phyloP scores from a whole-genome alignment of 805 yeast genomes.

The Candida coleopterorum region DNA sequence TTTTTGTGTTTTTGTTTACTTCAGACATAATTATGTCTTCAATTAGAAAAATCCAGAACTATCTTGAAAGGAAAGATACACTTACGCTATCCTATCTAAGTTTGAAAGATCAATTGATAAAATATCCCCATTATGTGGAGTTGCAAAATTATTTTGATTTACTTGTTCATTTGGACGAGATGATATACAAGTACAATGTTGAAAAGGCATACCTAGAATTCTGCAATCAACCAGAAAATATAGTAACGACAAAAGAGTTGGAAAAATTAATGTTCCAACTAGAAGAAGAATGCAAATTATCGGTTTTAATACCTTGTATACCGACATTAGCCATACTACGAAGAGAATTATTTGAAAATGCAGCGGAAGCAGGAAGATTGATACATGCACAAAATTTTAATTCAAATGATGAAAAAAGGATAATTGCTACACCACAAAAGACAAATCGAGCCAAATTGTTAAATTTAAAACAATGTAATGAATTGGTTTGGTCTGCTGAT shows the following conservation, averaged over 20 bases:
- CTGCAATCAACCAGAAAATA: conserved; percentile 9
- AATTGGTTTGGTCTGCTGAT: not conserved
- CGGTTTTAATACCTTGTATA: conserved; percentile 10
- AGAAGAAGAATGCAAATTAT: conserved; percentile 15
- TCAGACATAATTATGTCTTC: conserved; percentile 2
- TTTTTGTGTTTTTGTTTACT: too few relatives aligned
- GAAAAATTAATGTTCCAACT: conserved; percentile 12
- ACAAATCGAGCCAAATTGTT: not conserved
- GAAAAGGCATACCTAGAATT: conserved; percentile 20
- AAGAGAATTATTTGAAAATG: conserved; percentile 25
- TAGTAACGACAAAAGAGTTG: conserved; percentile 13
- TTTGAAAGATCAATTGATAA: conserved; percentile 9
- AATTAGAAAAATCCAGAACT: conserved; percentile 15
- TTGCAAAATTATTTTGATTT: conserved; percentile 13
- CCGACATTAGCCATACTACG: conserved; percentile 24
- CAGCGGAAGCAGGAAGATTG: conserved; percentile 25
- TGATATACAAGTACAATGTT: conserved; percentile 21
- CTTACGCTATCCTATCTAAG: conserved; percentile 10
- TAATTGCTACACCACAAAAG: not conserved
- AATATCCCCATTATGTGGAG: conserved; percentile 8
- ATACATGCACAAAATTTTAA: not conserved
- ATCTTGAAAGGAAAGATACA: conserved; percentile 13
- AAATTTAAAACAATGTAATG: not conserved
- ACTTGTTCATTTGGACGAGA: conserved; percentile 23
- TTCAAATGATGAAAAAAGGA: not conserved